Percentiles rank a stretch among this genome's conserved stretches.
Evolutionary conservation across 1,284 basidiomycete species (phyloP).

Genomic region (Veloporphyrellus conicus): DNA sequence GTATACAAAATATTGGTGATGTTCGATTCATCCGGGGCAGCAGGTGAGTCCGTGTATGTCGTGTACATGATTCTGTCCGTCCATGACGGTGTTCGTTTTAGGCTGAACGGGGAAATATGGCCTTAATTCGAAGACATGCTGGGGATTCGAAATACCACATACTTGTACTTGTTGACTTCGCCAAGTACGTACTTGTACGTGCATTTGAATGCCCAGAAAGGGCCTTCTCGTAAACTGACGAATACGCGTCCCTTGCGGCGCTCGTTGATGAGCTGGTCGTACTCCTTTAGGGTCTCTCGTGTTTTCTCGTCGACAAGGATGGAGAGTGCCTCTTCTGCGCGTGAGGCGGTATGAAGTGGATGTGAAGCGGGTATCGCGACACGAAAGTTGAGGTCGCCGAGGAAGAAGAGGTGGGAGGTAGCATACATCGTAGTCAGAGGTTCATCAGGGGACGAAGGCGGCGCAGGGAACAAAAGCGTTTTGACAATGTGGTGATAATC

Average conservation of each 20-base stretch:
- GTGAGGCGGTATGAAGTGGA: constrained; percentile 35
- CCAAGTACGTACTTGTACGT: constrained; percentile 86
- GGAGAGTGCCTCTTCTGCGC: constrained; percentile 35
- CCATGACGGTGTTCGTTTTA: constrained; percentile 84
- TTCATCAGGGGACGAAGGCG: constrained; percentile 40
- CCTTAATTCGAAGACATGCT: constrained; percentile 3
- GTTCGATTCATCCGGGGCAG: constrained; percentile 47
- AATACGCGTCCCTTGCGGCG: constrained; percentile 62
- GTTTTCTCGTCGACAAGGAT: constrained; percentile 49
- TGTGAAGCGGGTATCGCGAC: constrained; percentile 55
- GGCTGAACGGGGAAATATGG: constrained; percentile 36
- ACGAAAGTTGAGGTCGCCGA: constrained; percentile 91
- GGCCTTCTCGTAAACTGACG: constrained; percentile 73
- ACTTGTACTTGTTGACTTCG: constrained; percentile 78
- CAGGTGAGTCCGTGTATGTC: constrained; percentile 67
- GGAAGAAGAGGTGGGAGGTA: constrained; percentile 81
- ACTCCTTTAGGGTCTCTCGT: constrained; percentile 64
- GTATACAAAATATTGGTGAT: constrained; percentile 70
- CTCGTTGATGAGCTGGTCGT: constrained; percentile 73
- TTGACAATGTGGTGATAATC: constrained; percentile 84
- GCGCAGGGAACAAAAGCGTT: constrained; percentile 73
- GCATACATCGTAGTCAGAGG: constrained; percentile 63
- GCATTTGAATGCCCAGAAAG: constrained; percentile 80
- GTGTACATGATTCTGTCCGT: constrained; percentile 91
- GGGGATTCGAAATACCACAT: constrained; percentile 6